phyloP scores from a whole-genome alignment of 2,329 filamentous ascomycete species.

The Aspergillus sp. region DNA sequence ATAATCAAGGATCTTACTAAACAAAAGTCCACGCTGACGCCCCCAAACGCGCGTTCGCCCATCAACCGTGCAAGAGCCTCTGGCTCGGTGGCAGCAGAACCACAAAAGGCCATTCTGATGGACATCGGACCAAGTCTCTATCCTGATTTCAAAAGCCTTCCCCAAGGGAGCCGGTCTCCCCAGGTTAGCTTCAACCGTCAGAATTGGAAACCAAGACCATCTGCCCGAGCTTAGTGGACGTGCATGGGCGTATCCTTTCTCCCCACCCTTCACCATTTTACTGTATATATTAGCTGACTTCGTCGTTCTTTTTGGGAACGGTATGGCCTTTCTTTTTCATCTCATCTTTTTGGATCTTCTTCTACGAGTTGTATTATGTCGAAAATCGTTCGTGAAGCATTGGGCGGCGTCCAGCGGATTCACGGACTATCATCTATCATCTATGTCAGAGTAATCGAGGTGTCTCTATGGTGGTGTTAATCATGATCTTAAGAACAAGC shows the following conservation, averaged over 20 bases:
- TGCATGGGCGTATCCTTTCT: background rate
- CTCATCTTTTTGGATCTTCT: slow-evolving; percentile 8
- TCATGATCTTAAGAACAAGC: slow-evolving; percentile 4
- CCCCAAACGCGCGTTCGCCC: slow-evolving; percentile 21
- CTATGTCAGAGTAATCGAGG: slow-evolving; percentile 2
- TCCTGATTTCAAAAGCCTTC: slow-evolving; percentile 30
- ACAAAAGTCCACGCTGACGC: slow-evolving; percentile 22
- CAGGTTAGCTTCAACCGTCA: slow-evolving; percentile 35
- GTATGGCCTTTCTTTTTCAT: slow-evolving; percentile 18
- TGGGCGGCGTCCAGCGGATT: slow-evolving; percentile 31
- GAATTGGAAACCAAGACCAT: slow-evolving; percentile 35
- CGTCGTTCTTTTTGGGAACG: slow-evolving; percentile 16
- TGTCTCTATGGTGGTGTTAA: background rate
- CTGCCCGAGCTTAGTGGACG: slow-evolving; percentile 30
- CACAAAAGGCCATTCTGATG: slow-evolving; percentile 49
- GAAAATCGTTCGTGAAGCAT: slow-evolving; percentile 30
- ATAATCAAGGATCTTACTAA: slow-evolving; percentile 66
- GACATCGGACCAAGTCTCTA: slow-evolving; percentile 43
- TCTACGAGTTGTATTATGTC: slow-evolving; percentile 26
- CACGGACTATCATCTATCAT: background rate
- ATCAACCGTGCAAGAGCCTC: slow-evolving; percentile 33
- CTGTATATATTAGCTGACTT: slow-evolving; percentile 17
- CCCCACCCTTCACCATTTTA: slow-evolving; percentile 10
- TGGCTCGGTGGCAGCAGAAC: slow-evolving; percentile 36
- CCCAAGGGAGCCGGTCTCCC: slow-evolving; percentile 34